phyloP scores from a whole-genome alignment of 352 stramenopile genomes.

The Globisporangium echinulatum region DNA sequence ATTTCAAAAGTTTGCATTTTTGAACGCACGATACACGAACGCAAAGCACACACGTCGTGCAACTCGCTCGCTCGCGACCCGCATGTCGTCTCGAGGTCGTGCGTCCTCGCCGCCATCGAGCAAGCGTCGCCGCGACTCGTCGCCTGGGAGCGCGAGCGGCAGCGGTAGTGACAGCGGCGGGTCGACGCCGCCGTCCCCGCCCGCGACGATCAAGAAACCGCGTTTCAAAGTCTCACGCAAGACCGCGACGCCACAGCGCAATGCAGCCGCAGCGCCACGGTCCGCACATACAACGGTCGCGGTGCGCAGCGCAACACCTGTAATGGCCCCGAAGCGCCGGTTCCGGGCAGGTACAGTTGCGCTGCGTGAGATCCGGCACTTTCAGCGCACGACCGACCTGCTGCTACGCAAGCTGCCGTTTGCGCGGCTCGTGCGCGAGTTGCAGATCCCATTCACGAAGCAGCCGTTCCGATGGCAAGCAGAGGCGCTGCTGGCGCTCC shows the following conservation, averaged over 20 bases:
- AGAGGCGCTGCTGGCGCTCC: slow-evolving; percentile 88
- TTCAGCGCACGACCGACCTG: slow-evolving; percentile 95
- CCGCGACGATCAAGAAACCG: slow-evolving; percentile 13
- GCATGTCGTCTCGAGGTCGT: slow-evolving; percentile 6
- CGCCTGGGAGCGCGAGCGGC: slow-evolving; percentile 2
- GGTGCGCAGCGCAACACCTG: not conserved
- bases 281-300: not conserved
- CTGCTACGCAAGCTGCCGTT: slow-evolving; percentile 96
- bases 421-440: slow-evolving; percentile 91
- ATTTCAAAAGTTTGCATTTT: slow-evolving; percentile 17
- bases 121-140: slow-evolving; percentile 9
- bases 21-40: not conserved
- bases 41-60: not conserved
- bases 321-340: slow-evolving; percentile 33
- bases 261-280: not conserved
- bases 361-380: slow-evolving; percentile 94
- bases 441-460: slow-evolving; percentile 84
- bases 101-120: slow-evolving; percentile 13
- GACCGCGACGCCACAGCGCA: slow-evolving; percentile 8
- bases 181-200: slow-evolving; percentile 3
- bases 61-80: not conserved
- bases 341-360: slow-evolving; percentile 70
- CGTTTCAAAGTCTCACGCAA: slow-evolving; percentile 13
- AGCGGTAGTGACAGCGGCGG: not conserved
- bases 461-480: slow-evolving; percentile 87